These are phyloP conservation scores for Aspergillus piperis DNA, from an alignment of 2,329 filamentous ascomycete species.

Conservation along the genomic window DNA sequence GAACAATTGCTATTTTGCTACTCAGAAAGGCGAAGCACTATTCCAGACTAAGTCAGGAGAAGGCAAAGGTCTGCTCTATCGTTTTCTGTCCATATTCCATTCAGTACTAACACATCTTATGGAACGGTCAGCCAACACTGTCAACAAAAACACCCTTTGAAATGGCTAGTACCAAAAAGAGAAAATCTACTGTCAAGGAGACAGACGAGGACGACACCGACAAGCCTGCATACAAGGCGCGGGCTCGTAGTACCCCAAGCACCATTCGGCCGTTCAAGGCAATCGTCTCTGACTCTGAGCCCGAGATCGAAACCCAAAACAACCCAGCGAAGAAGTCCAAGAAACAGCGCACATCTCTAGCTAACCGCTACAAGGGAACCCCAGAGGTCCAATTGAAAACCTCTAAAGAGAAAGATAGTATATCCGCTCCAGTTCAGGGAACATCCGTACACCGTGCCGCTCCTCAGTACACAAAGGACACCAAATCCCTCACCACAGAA, in stretches of 20 bases:
- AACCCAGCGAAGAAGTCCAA: not conserved
- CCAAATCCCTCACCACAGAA: no score
- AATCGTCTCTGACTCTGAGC: not conserved
- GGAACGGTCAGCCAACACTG: not conserved
- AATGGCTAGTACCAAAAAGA: not conserved
- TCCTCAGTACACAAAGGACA: no score
- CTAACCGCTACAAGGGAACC: no score
- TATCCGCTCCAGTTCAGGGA: no score
- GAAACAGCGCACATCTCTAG: not conserved
- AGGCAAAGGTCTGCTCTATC: not conserved
- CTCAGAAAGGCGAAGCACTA: slow-evolving; percentile 20
- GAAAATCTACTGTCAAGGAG: not conserved
- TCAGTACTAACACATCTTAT: not conserved
- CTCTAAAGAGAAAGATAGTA: not conserved
- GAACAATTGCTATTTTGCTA: slow-evolving; percentile 19
- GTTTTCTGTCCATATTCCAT: no score
- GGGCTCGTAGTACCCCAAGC: not conserved
- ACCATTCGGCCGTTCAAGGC: slow-evolving; percentile 2
- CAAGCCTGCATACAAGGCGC: not conserved
- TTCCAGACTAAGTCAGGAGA: not conserved
- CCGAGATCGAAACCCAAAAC: not conserved
- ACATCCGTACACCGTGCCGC: no score
- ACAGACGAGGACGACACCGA: not conserved
- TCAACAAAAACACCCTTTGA: not conserved
- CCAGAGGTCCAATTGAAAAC: not conserved